A percentile compares a stretch with the other conserved stretches of the same genome.
Evolutionary conservation across 148 eudicot genomes (phyloP).

Genomic region (Dysphania ambrosioides): DNA sequence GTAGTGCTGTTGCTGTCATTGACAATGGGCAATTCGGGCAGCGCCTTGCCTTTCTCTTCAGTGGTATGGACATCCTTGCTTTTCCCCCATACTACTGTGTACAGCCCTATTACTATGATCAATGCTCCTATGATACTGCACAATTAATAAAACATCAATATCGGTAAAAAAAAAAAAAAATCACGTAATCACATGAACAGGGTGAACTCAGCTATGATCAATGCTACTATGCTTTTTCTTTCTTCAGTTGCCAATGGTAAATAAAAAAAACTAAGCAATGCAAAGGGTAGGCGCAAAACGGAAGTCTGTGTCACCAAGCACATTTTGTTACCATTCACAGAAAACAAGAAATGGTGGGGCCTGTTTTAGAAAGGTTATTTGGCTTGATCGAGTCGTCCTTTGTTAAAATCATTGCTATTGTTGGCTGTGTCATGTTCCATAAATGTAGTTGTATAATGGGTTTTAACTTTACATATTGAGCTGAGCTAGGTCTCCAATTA

Average conservation of each 20-base stretch:
- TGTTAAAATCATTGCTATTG: not conserved
- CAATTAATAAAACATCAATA: too few relatives aligned
- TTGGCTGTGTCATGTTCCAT: too few relatives aligned
- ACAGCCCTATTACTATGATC: slow-evolving; percentile 53
- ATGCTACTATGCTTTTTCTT: too few relatives aligned
- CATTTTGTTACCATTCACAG: not conserved
- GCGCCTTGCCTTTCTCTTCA: slow-evolving; percentile 27
- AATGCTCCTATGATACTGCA: slow-evolving; percentile 71
- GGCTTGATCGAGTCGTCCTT: not conserved
- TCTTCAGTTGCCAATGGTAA: too few relatives aligned
- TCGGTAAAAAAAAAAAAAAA: too few relatives aligned
- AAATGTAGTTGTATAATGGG: not conserved
- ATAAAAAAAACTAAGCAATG: not conserved
- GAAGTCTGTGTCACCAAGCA: not conserved
- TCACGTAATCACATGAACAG: not conserved
- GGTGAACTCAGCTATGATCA: too few relatives aligned
- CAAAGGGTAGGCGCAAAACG: not conserved
- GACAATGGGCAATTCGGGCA: slow-evolving; percentile 43
- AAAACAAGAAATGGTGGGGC: not conserved
- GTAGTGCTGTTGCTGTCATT: not conserved
- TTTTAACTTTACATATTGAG: not conserved
- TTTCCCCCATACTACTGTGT: slow-evolving; percentile 81
- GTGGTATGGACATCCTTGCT: slow-evolving; percentile 47
- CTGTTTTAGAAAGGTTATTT: not conserved
- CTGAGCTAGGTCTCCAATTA: too few relatives aligned